These are phyloP conservation scores for Scenedesmus sp. DNA, from an alignment of 163 green algal species.

Conservation along the genomic window DNA sequence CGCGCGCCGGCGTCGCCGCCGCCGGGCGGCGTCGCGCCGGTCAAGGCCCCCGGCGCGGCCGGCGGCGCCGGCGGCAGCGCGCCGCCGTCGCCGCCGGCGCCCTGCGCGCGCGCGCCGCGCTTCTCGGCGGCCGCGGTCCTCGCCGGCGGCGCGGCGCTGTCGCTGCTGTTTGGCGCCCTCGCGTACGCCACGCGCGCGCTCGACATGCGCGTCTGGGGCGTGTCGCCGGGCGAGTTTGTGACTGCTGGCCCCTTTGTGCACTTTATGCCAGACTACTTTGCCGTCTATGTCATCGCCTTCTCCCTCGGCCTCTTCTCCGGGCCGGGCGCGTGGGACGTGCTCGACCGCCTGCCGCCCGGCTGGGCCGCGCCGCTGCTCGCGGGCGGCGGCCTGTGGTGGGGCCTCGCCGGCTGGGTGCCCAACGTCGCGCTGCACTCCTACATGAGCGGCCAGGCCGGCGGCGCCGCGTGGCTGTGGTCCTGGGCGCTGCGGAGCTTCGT, in stretches of 20 bases:
- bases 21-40: no score
- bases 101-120: no score
- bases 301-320: conserved; percentile 27
- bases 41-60: no score
- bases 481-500: conserved; percentile 38
- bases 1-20: no score
- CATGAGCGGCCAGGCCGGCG: conserved; percentile 20
- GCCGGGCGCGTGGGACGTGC: conserved; percentile 27
- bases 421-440: conserved; percentile 9
- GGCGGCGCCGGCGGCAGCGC: no score
- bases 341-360: conserved; percentile 21
- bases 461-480: neutral
- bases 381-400: conserved; percentile 30
- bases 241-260: conserved; percentile 5
- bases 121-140: neutral
- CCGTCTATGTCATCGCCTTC: conserved; percentile 26
- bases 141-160: neutral
- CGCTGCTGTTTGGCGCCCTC: conserved; percentile 6
- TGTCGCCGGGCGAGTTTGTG: conserved; percentile 4
- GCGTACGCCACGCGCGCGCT: conserved; percentile 22
- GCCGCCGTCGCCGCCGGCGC: no score
- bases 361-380: conserved; percentile 10
- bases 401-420: conserved; percentile 21
- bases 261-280: conserved; percentile 43
- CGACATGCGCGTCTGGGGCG: neutral